Evolutionary conservation across 2,329 filamentous ascomycete species (phyloP), one percentile per base, ranked within the genome.

Genomic region (Lithohypha guttulata): DNA sequence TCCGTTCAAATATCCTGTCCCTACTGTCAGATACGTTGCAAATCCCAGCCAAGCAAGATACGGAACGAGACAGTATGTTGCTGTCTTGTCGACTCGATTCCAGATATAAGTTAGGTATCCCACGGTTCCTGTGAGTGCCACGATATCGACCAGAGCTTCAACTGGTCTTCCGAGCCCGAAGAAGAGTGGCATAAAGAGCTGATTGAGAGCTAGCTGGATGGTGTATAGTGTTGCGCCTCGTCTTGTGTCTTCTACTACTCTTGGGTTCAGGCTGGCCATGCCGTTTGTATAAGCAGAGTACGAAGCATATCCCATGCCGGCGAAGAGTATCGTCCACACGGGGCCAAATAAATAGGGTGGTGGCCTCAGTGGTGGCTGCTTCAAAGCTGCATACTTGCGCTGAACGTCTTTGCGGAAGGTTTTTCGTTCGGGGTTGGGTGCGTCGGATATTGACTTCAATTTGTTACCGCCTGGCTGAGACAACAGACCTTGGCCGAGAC

Each of bases 131-230:
- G 80, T 67, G 6, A 95, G 68, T 0, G 78, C 70, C 19, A 83
- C 62, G 35, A 93, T 79, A 57, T 95, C 84, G 19, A 71, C 70
- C 5, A 84, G 76, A 3, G 87, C 86, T 54, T 77, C 74, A 37
- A 80, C 69, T 1, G 86, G 85, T 11, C 75, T 74, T 48, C 79
- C 78, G 35, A 80, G 56, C n/a, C 74, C 71, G 57, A 94, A 95
- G 71, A 95, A 95, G 8, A 95, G 71, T 9, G 89, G 89, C 74
- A 86, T 95, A 84, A 84, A 96, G 39, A 80, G 60, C 20, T 93
- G 67, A 59, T 95, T 95, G 36, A 95, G 69, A 8, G 72, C 82
- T 5, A 95, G 77, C 62, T 95, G 87, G 43, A 86, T 68, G 2
- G 82, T 83, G 66, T 94, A 95, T 20, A 95, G 70, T 0, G 81